Base-by-base conservation (phyloP, 129 eudicot genomes). In the Scalesia atractyloides region DNA sequence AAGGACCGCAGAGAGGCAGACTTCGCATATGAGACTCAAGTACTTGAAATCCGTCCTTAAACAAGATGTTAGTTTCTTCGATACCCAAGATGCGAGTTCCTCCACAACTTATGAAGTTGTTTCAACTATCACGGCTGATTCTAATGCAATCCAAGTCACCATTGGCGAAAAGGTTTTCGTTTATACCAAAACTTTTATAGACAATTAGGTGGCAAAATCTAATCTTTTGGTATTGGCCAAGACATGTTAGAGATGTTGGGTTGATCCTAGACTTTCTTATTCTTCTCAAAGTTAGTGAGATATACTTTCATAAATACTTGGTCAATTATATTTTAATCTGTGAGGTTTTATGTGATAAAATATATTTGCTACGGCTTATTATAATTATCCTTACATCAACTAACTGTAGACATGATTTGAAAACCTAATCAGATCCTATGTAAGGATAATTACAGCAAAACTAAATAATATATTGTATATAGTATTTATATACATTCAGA, bases 1-100 rank as follows among this genome's bases (percentile, higher is more conserved):
- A 72, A 82, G 92, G 66, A 89, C 92, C 15, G 88, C 89, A 53
- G 92, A 89, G 65, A 86, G 90, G 53, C 96, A 89, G 68, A 86
- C 92, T 56, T 86, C 96, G 9, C 76, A 86, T 22, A 82, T 89
- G 86, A 84, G 92, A 76, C 65, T 84, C 3, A 83, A 82, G 76
- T 89, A 89, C 77, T 82, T 89, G n/a, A 86, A 86, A 84, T 82
- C 96, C 22, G 96, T 86, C 41, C 91, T 89, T 3, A 84, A 77
- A 69, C 92, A 89, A 80, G 92, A 89, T n/a, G 89, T 89, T 12
- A 76, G 88, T 19, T 89, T 89, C 83, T 89, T 89, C 36, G 92
- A 89, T 74, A 81, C 89, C 12, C 91, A 89, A 79, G 89, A 89
- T 72, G 89, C 84, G 24, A 86, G 82, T 64, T 83, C 96, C 12